Base-by-base conservation (phyloP, 345 rosid species). In the Populus tremula region DNA sequence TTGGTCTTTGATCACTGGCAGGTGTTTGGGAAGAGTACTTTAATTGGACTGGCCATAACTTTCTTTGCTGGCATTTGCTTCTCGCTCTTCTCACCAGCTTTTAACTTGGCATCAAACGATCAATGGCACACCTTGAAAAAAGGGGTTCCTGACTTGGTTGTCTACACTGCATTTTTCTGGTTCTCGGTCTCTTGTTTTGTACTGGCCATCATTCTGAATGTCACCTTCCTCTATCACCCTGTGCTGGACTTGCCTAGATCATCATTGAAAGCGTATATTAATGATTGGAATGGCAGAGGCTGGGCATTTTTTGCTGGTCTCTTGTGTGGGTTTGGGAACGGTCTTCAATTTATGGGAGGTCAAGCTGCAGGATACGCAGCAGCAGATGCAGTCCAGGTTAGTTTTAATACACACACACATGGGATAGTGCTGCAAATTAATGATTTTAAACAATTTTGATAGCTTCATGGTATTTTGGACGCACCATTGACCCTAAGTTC, bases 351-450 rank as follows among this genome's bases (percentile, higher is more conserved):
- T 66, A 92, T 92, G 91, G 94, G 93, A 0, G 98, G 98, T 70
- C 92, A 94, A 82, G 94, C 98, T 3, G 94, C 94, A 56, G 97
- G 96, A 25, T 94, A 94, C 76, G 98, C 94, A 45, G 97, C 96
- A 8, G 96, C 98, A 43, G 93, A 88, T 74, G 90, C 93, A 31
- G 94, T 94, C 79, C 97, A 90, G 93, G 94, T 84, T 75, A 36
- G 84, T 79, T 38, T 63, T 72, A 61, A 50, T 72, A 21, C 43
- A 67, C 5, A 2, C 18, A 20, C 20, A 8, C 38, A 39, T 8
- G 6, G 13, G 2, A 4, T 61, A 11, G 11, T 65, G 13, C 47
- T 1, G 9, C 31, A 27, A 59, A 35, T 29, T 29, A 43, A 56
- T 8, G 14, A 12, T 9, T 33, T 41, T 23, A 18, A 53, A 54